Conservation (phyloP, 179 eudicot genomes). For the Silene coronaria region DNA sequence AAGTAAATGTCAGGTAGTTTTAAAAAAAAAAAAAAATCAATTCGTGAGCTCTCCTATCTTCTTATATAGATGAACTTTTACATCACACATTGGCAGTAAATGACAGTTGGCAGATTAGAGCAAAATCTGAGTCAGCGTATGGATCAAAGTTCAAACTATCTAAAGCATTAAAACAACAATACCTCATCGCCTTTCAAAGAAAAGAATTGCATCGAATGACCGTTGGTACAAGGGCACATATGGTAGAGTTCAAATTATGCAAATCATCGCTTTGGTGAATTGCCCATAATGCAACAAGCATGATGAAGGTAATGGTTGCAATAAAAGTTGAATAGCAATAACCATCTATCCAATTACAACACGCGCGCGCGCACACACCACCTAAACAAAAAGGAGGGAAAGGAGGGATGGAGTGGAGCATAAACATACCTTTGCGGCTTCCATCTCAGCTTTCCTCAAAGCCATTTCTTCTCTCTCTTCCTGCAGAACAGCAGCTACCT, state of each 20-base stretch:
- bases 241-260: not conserved
- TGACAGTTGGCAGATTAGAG: not conserved
- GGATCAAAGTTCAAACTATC: not conserved
- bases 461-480: slow-evolving; percentile 99
- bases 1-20: no score
- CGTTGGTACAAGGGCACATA: not conserved
- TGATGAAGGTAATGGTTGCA: not conserved
- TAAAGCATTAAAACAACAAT: not conserved
- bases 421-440: slow-evolving; percentile 69
- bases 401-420: not conserved
- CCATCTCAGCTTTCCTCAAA: slow-evolving; percentile 96
- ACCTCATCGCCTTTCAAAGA: not conserved
- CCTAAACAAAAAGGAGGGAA: not conserved
- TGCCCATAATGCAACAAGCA: not conserved
- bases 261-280: not conserved
- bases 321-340: not conserved
- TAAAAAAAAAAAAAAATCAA: not conserved
- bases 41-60: slow-evolving; percentile 2
- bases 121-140: not conserved
- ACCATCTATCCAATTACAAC: not conserved
- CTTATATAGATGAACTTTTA: not conserved
- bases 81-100: not conserved
- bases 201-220: not conserved
- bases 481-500: slow-evolving; percentile 60
- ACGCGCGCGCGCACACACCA: no score